Base-by-base conservation (phyloP, 805 yeast species). In the Starmerella potacharoeniae region DNA sequence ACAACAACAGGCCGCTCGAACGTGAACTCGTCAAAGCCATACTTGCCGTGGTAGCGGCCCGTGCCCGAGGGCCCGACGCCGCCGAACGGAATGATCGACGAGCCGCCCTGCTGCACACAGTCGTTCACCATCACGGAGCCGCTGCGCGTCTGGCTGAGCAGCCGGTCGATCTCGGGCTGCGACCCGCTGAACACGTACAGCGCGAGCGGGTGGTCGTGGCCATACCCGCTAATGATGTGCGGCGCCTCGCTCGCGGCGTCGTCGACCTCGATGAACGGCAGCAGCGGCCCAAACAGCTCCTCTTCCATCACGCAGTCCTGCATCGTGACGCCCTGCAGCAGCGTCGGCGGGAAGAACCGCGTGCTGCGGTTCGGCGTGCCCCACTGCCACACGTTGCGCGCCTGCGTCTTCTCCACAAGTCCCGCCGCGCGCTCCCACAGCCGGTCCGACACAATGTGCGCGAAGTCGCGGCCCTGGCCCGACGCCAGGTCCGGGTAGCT, bases 41-140 rank as follows among this genome's bases (percentile, higher is more conserved):
- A 75, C 58, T 69, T 70, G 3, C 96, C 96, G 66, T 89, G 96
- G 69, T 88, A 89, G 36, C 76, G 71, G 10, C 97, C 97, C 55
- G 73, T 72, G 1, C 97, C 97, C 0, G 96, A 86, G 14, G 66
- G 66, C 13, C 97, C 96, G 54, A 90, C 71, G 29, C 97, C 97
- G 36, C 97, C 97, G 69, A 90, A 91, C 30, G 97, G 97, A 3
- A 86, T 79, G 49, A 75, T 75, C 6, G 74, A 56, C 52, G 84
- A 74, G 0, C 80, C 90, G 44, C 79, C 87, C 59, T 88, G 95
- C 63, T 86, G 58, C 49, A 87, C 51, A 0, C 82, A 75, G 60
- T 89, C 96, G 65, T 88, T 87, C 58, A 86, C 72, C 48, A 80
- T 67, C 13, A 81, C 72, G 4, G 79, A 84, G 31, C 96, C 96